These are phyloP conservation scores for Bipolaris cookei DNA, from an alignment of 2,329 filamentous ascomycete genomes.

Conservation along the genomic window DNA sequence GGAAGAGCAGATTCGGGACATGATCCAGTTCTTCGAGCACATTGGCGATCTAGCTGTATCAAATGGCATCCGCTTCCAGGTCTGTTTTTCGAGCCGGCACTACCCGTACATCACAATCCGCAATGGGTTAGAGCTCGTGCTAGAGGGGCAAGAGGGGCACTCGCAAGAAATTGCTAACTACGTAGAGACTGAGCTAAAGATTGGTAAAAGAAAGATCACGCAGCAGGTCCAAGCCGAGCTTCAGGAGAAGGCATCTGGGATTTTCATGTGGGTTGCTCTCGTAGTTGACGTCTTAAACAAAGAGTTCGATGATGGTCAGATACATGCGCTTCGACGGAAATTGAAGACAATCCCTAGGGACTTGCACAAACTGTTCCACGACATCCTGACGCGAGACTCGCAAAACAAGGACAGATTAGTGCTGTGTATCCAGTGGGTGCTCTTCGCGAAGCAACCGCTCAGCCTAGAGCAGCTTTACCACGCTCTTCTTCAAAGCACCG, in stretches of 20 bases:
- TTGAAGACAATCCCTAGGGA: background rate
- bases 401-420: constrained; percentile 15
- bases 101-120: constrained; percentile 54
- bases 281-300: constrained; percentile 53
- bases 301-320: constrained; percentile 47
- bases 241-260: constrained; percentile 48
- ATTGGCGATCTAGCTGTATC: constrained; percentile 41
- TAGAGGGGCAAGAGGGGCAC: constrained; percentile 50
- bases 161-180: constrained; percentile 45
- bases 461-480: constrained; percentile 27
- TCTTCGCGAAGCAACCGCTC: constrained; percentile 22
- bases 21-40: constrained; percentile 55
- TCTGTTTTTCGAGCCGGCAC: constrained; percentile 43
- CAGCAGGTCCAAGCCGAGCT: constrained; percentile 41
- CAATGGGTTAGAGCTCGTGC: constrained; percentile 34
- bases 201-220: constrained; percentile 23
- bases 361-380: background rate
- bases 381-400: constrained; percentile 47
- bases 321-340: background rate
- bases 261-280: constrained; percentile 52
- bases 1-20: constrained; percentile 51
- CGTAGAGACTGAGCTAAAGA: constrained; percentile 27
- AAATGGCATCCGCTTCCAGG: constrained; percentile 24
- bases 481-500: constrained; percentile 19
- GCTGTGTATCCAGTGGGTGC: constrained; percentile 29